These are phyloP conservation scores for Russula lepida DNA, from an alignment of 768 basidiomycete species.

Conservation along the genomic window DNA sequence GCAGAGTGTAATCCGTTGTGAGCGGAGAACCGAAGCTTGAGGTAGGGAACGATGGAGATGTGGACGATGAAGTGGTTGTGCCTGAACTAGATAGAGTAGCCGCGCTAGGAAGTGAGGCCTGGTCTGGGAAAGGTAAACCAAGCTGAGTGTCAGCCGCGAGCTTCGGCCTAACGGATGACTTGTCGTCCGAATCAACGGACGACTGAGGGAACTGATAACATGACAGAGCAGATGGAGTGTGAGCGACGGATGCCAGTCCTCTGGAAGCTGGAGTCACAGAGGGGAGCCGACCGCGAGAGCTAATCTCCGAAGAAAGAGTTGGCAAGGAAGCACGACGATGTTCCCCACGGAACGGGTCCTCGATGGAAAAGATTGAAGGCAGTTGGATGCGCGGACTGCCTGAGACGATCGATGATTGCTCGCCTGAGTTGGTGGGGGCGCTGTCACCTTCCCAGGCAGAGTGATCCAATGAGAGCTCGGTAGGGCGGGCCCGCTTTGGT, in stretches of 20 bases:
- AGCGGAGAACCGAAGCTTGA: constrained; percentile 42
- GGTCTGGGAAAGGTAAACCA: constrained; percentile 40
- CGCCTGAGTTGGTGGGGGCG: constrained; percentile 22
- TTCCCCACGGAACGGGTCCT: constrained; percentile 48
- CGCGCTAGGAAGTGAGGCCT: constrained; percentile 42
- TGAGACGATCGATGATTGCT: constrained; percentile 34
- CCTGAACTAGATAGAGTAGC: constrained; percentile 28
- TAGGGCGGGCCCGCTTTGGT: constrained; percentile 41
- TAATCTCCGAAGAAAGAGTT: constrained; percentile 42
- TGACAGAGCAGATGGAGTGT: constrained; percentile 29
- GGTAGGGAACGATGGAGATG: constrained; percentile 19
- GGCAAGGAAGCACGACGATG: constrained; percentile 58
- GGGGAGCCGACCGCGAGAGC: constrained; percentile 45
- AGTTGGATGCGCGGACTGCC: constrained; percentile 53
- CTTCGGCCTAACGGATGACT: constrained; percentile 35
- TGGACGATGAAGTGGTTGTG: constrained; percentile 20
- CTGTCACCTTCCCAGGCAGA: constrained; percentile 24
- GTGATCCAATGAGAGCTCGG: constrained; percentile 23
- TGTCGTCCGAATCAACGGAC: constrained; percentile 35
- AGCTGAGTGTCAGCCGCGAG: constrained; percentile 43
- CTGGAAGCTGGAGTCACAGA: constrained; percentile 40
- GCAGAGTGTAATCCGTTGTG: constrained; percentile 34
- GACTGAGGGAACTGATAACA: constrained; percentile 50
- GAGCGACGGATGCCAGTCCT: constrained; percentile 20
- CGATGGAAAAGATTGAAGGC: constrained; percentile 66